These are phyloP conservation scores for Aspergillus wentii DNA, from an alignment of 495 filamentous ascomycete species.

Conservation along the genomic window DNA sequence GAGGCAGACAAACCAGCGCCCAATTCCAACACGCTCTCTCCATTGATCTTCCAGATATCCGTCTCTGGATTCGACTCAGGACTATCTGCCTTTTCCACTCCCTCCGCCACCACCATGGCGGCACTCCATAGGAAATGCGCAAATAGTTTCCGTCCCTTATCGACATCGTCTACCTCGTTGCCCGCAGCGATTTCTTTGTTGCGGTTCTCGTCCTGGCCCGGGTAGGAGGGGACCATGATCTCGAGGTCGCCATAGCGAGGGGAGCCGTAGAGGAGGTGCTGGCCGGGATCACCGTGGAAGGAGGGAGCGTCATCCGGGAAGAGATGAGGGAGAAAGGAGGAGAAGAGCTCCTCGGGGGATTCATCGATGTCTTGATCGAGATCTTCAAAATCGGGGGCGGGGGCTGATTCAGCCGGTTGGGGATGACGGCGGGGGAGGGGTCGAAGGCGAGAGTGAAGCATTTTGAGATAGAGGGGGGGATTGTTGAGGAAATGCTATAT, in stretches of 20 bases:
- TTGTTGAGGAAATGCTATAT: too few species aligned
- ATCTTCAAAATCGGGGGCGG: constrained; percentile 6
- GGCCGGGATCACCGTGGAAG: constrained; percentile 69
- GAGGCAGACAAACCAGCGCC: constrained; percentile 50
- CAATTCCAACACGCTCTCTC: constrained; percentile 52
- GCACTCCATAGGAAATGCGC: constrained; percentile 87
- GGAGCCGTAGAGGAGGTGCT: constrained; percentile 62
- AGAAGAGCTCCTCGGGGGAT: constrained; percentile 60
- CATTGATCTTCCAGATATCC: constrained; percentile 42
- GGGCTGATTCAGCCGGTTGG: constrained; percentile 3
- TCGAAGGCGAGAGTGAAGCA: constrained; percentile 29
- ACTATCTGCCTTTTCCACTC: constrained; percentile 47
- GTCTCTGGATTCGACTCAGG: constrained; percentile 1
- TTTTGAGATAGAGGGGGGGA: constrained; percentile 4
- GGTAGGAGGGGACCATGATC: constrained; percentile 40
- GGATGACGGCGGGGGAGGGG: constrained; percentile 24
- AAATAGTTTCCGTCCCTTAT: constrained; percentile 61
- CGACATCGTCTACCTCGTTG: constrained; percentile 26
- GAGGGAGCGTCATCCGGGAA: constrained; percentile 72
- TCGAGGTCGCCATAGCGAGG: constrained; percentile 50
- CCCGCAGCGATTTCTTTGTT: constrained; percentile 14
- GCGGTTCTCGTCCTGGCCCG: constrained; percentile 16
- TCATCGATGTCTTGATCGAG: constrained; percentile 11
- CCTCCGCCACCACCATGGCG: constrained; percentile 65
- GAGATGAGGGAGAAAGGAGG: constrained; percentile 58